Conservation (phyloP, 108 stramenopile genomes). For the Craspedostauros australis region DNA sequence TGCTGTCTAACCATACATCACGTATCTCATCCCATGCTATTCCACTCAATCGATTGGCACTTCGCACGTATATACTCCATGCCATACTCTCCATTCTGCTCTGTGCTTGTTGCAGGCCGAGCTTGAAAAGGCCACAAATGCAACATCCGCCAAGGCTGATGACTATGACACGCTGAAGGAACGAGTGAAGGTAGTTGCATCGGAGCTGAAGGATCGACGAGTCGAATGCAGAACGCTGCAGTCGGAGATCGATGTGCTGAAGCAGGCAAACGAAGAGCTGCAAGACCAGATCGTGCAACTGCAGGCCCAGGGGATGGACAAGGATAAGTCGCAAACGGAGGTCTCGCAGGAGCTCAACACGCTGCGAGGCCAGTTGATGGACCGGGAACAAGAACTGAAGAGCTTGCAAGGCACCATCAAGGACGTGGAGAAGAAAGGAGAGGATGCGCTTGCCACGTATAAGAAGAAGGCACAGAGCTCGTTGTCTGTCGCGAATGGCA, state of each 20-base stretch:
- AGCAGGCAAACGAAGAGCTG: constrained; percentile 32
- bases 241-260: constrained; percentile 41
- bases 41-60: too few relatives aligned
- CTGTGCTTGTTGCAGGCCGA: constrained; percentile 21
- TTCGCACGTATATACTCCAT: too few relatives aligned
- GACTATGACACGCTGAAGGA: constrained; percentile 61
- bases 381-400: constrained; percentile 38
- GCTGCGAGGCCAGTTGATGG: constrained; percentile 22
- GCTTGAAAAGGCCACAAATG: constrained; percentile 42
- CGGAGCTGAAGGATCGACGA: constrained; percentile 78
- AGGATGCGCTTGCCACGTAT: constrained; percentile 65
- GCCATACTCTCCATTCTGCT: background rate
- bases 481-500: constrained; percentile 65
- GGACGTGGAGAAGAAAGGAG: constrained; percentile 45
- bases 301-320: constrained; percentile 42
- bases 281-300: constrained; percentile 42
- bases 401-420: constrained; percentile 37
- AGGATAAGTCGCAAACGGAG: constrained; percentile 46
- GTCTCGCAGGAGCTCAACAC: constrained; percentile 43
- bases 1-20: too few relatives aligned
- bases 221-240: constrained; percentile 61
- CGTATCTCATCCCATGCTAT: too few relatives aligned
- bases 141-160: constrained; percentile 39
- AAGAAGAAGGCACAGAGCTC: constrained; percentile 83
- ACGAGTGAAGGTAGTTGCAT: constrained; percentile 68